Base-by-base conservation (phyloP, 1,139 yeast species). In the Taphrina sp. region DNA sequence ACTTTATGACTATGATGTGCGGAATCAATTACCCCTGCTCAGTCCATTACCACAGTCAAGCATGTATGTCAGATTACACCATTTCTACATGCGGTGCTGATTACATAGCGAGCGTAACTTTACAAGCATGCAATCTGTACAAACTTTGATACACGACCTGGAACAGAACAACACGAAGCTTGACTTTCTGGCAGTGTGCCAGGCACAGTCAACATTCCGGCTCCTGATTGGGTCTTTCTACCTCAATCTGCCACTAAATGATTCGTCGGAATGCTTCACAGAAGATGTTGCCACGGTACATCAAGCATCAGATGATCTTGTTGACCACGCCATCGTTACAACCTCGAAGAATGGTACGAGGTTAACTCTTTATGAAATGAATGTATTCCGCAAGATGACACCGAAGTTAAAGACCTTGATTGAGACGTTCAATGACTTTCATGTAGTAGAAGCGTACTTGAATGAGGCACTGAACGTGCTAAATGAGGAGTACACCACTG, bases 401-500 rank as follows among this genome's bases (percentile, higher is more conserved):
- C n/a, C 31, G 8, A 12, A 5, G 33, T 17, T 31, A 8, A 22
- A 23, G n/a, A 20, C 17, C 17, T 17, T 49, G 26, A 38, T 39
- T 39, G 31, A 31, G 24, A 49, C 45, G 8, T 39, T 39, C 41
- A 49, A 49, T 28, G 54, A 39, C 37, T 42, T 35, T 35, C 51
- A 42, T 19, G 49, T 28, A 31, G 47, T 56, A 29, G 28, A 43
- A 14, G 35, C 36, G 10, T 62, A 61, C 36, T 45, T 61, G 17
- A 22, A 38, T 5, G 64, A 61, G 29, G 49, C 52, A 2, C 23
- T 56, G 16, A 41, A 29, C 12, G 47, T 46, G 22, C 23, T 61
- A 4, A 23, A 20, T 5, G 42, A 33, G 14, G 64, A 62, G 42
- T 60, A 61, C 57, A 42, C 34, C 17, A 37, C 24, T n/a, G 29